Conservation (phyloP, 2,329 filamentous ascomycete species). For the Aspergillus aculeatus region DNA sequence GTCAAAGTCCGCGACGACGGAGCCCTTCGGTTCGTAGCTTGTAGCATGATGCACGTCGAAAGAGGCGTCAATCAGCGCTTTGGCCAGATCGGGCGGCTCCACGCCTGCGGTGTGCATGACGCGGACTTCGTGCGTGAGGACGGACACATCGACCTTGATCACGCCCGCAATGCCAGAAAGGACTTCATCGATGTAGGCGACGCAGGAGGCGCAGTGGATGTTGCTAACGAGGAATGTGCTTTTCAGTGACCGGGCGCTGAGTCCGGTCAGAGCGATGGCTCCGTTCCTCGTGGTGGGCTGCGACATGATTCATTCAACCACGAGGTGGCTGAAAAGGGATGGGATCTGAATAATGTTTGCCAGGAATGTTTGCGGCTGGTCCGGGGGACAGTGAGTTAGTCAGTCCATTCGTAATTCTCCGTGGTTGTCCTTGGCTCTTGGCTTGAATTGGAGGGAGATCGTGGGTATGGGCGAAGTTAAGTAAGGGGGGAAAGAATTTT, state of each 20-base stretch:
- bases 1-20: conserved; percentile 36
- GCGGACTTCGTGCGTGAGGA: conserved; percentile 45
- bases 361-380: neutral
- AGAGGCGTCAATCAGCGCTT: conserved; percentile 43
- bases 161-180: conserved; percentile 39
- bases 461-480: neutral
- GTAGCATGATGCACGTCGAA: conserved; percentile 49
- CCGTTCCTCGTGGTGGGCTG: conserved; percentile 2
- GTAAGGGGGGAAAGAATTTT: neutral
- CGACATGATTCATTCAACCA: conserved; percentile 20
- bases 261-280: conserved; percentile 5
- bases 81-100: conserved; percentile 34
- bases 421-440: neutral
- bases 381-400: neutral
- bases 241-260: conserved; percentile 15
- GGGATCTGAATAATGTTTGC: neutral
- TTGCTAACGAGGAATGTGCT: conserved; percentile 48
- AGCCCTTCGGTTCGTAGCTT: conserved; percentile 36
- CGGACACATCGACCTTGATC: conserved; percentile 41
- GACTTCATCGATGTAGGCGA: conserved; percentile 47
- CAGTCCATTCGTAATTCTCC: neutral
- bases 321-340: neutral
- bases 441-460: neutral
- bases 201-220: conserved; percentile 50
- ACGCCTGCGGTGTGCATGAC: conserved; percentile 38